Evolutionary conservation across 306 rosid genomes (phyloP), one percentile per base, ranked within the genome.

Genomic region (Malus sieversii): DNA sequence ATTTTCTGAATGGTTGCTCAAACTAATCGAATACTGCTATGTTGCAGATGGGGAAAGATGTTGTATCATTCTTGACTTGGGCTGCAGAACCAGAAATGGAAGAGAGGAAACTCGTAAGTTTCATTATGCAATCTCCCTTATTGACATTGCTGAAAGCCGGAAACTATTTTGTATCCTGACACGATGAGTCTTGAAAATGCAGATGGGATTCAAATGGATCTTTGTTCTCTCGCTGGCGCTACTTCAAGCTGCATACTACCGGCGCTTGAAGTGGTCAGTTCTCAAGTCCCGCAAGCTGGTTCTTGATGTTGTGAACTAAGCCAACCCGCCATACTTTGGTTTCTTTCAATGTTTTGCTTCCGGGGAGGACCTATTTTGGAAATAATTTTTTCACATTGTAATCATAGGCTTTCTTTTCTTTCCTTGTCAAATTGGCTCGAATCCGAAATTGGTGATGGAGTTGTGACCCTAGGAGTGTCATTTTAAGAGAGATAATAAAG

Each of bases 191-290:
- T 18, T 57, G 15, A 74, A 29, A 75, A 66, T 81, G 79, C 96
- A 96, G 99, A 96, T 96, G 99, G 99, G 99, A 75, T 96, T 96
- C 80, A 96, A 96, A 68, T 96, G 98, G 99, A 96, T 96, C 75
- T 96, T 96, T 64, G 96, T 96, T 61, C 89, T 96, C 27, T 90
- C 99, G 33, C 77, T 96, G 75, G 99, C 99, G 22, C 81, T 96
- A 40, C 93, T 96, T 75, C 97, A 92, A 86, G 99, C 99, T 22
- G 99, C 86, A 1, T 96, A 96, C 57, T 96, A 89, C 82, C 92
- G 99, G 22, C 97, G 99, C 25, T 80, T 95, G 81, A 87, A 77
- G 85, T 96, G 99, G 99, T 92, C 97, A 1, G 87, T 88, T 86
- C 82, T 90, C 8, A 96, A 96, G 93, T 96, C 99, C 33, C 98